Conservation (phyloP, 371 early-diverging fungal genomes). For the Apophysomyces elegans region DNA sequence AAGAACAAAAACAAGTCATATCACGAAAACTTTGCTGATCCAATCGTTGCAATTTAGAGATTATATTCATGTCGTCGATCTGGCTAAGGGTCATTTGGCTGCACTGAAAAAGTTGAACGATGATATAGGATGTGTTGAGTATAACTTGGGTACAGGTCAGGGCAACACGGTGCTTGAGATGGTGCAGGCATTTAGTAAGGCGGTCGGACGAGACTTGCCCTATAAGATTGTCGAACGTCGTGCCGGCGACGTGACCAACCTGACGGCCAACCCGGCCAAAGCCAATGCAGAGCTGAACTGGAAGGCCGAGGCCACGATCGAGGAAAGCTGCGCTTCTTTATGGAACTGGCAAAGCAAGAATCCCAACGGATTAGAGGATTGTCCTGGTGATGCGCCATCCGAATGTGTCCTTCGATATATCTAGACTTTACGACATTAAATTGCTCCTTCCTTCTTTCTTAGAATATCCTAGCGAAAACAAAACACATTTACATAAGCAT, state of each 20-base stretch:
- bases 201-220: constrained; percentile 70
- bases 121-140: constrained; percentile 64
- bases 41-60: constrained; percentile 51
- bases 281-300: constrained; percentile 77
- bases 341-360: constrained; percentile 86
- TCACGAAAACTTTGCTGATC: neutral
- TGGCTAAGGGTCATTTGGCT: constrained; percentile 85
- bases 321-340: constrained; percentile 80
- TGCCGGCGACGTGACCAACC: constrained; percentile 84
- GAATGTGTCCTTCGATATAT: constrained; percentile 39
- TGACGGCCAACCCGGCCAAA: constrained; percentile 77
- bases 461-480: too few species aligned
- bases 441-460: neutral
- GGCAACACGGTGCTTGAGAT: constrained; percentile 91
- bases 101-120: constrained; percentile 75
- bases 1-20: constrained; percentile 4
- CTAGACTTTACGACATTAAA: constrained; percentile 13
- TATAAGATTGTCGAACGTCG: constrained; percentile 70
- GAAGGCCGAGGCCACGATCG: constrained; percentile 67
- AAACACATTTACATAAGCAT: too few species aligned
- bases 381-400: constrained; percentile 45
- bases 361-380: constrained; percentile 65
- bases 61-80: constrained; percentile 90
- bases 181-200: constrained; percentile 76
- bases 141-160: constrained; percentile 88